Evolutionary conservation across 345 rosid species (phyloP), one percentile per base, ranked within the genome.

Genomic region (Triadica sebifera): DNA sequence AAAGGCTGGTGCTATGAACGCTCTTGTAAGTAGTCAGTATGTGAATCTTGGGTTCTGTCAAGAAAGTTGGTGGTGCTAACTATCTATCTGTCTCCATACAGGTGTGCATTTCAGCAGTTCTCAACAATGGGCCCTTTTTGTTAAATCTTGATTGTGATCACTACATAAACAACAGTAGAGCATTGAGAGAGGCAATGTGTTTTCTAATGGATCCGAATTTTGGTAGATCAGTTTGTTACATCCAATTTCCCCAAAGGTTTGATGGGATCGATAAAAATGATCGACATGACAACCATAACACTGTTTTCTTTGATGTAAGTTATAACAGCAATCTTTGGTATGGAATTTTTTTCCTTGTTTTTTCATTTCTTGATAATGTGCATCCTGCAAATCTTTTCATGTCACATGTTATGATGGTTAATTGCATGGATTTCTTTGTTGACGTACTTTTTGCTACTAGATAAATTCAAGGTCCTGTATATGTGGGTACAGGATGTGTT

Each of bases 401-500:
- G 38, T 69, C 6, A 13, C 51, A 37, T 9, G 39, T n/a, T 46
- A 24, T n/a, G 3, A 8, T 38, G 22, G 9, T 24, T 12, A 57
- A 62, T 6, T 37, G 16, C 12, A 13, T 22, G 20, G 1, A 39
- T 19, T 0, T 46, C 58, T 15, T 55, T 74, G 53, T 55, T 59
- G 49, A 58, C 9, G 34, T 24, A 1, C 38, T 13, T 52, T 66
- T 34, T n/a, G 15, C 37, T 68, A 58, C 16, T 74, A 79, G 82
- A 79, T 79, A 59, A 79, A 79, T 59, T 75, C 83, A 80, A 77
- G 83, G 83, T 41, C 83, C 83, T 39, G 83, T 80, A 6, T 80
- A 80, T 3, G 83, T 80, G 77, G 83, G 83, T 55, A 80, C 83
- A 5, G 83, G 83, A 38, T 80, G 83, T 69, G 83, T 80, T 49